These are phyloP conservation scores for Trichoderma oligosporum DNA, from an alignment of 2,329 filamentous ascomycete species.

Conservation along the genomic window DNA sequence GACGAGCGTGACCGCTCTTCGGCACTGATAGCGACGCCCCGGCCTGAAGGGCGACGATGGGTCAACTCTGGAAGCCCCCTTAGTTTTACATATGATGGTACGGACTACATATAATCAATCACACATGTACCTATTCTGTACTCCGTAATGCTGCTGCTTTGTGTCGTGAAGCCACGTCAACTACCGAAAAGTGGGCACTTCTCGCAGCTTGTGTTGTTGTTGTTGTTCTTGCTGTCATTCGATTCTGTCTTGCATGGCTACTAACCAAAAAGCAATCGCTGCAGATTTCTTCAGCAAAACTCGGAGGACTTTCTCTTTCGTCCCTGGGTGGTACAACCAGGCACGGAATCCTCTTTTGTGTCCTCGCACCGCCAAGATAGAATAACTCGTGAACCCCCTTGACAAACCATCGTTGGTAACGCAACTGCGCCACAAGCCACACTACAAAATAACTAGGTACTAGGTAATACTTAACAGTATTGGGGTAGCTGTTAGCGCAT, in stretches of 20 bases:
- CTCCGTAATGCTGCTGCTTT: constrained; percentile 7
- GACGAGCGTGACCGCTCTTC: constrained; percentile 9
- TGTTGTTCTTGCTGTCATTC: neutral
- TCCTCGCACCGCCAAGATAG: neutral
- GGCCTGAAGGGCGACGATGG: too few species aligned
- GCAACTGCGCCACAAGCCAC: neutral
- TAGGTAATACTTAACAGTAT: too few species aligned
- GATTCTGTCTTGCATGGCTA: neutral
- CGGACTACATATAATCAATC: neutral
- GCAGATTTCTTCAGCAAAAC: too few species aligned
- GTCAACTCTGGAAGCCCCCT: too few species aligned
- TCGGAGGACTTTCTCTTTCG: neutral
- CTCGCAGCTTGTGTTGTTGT: neutral
- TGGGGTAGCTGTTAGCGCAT: neutral
- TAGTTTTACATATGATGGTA: neutral
- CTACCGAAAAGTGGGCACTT: neutral
- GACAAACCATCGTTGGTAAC: neutral
- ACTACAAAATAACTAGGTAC: neutral
- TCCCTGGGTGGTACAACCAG: neutral
- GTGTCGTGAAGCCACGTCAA: constrained; percentile 13
- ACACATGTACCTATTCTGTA: neutral
- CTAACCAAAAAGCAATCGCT: too few species aligned
- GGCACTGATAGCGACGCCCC: neutral
- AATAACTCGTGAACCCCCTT: too few species aligned
- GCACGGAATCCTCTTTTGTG: neutral